Evolutionary conservation across 495 filamentous ascomycete species (phyloP), one percentile per base, ranked within the genome.

Genomic region (Penicillium subrubescens): DNA sequence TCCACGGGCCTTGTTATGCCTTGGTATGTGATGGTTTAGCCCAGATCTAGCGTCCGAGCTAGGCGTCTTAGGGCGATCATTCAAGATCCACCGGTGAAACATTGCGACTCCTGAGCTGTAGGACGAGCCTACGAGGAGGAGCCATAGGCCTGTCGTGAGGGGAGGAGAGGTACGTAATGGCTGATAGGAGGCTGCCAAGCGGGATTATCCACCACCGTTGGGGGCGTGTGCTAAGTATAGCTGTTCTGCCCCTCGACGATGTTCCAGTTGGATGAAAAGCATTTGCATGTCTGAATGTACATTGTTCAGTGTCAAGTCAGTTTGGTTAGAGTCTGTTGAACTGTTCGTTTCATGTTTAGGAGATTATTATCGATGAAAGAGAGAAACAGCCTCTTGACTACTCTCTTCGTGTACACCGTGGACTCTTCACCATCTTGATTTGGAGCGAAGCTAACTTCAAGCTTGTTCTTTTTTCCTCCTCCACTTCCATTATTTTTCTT

Each of bases 11-110:
- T 33, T 29, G 51, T 14, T 8, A 34, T 56, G 34, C 11, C 62
- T 41, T 59, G 62, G 62, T 64, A 64, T 64, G 62, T 39, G 53
- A 37, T 56, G 59, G 33, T 6, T 57, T 60, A 67, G 65, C 57
- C 59, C 35, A 39, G 35, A 60, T 60, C 63, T 68, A 64, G 67
- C 25, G 65, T 64, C 64, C 53, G 52, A 46, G 31, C 64, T 72
- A 72, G 60, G 59, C 64, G 60, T 39, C 29, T 64, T 71, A 68
- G 68, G 62, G 60, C 64, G 64, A 66, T 72, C 68, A 67, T 64
- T 29, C 33, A 19, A 44, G 63, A 69, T 72, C 70, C 70, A 70
- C 70, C 17, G 65, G 65, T 72, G 70, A 72, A 68, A 72, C 70
- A 70, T 63, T 68, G 60, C 68, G 66, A 71, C 63, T 66, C 59